Evolutionary conservation across 805 yeast species (phyloP).

Genomic region (Henningerozyma blattae): DNA sequence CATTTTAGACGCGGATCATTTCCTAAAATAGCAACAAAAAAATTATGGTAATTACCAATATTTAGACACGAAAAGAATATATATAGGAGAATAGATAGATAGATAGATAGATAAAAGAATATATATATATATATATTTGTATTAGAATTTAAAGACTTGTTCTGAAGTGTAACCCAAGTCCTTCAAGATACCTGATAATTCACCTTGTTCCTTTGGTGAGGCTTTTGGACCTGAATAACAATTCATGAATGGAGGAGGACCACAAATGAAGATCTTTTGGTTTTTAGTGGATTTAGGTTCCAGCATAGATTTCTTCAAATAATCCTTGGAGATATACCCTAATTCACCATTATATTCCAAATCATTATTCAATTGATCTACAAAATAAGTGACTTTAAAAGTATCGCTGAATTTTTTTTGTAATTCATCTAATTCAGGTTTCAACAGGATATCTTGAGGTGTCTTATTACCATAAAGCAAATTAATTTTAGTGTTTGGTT

Average conservation of each 20-base stretch:
- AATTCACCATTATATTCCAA: slow-evolving; percentile 32
- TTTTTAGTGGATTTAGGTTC: slow-evolving; percentile 57
- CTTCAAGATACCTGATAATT: slow-evolving; percentile 72
- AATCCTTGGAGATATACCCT: slow-evolving; percentile 75
- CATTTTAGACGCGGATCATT: too few relatives aligned
- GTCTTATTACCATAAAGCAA: slow-evolving; percentile 72
- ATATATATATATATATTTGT: not conserved
- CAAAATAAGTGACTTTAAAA: slow-evolving; percentile 65
- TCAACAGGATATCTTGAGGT: slow-evolving; percentile 70
- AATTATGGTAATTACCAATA: too few relatives aligned
- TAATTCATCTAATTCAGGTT: slow-evolving; percentile 55
- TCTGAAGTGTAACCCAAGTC: slow-evolving; percentile 83
- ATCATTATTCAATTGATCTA: slow-evolving; percentile 41
- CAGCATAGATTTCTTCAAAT: slow-evolving; percentile 40
- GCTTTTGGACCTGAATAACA: slow-evolving; percentile 79
- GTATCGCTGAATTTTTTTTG: slow-evolving; percentile 57
- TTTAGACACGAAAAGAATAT: too few relatives aligned
- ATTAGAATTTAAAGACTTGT: slow-evolving; percentile 81
- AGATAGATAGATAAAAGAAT: not conserved
- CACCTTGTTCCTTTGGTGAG: slow-evolving; percentile 91
- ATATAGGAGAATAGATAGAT: too few relatives aligned
- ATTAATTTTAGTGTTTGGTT: slow-evolving; percentile 67
- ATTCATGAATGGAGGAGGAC: slow-evolving; percentile 86
- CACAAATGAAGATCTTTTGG: slow-evolving; percentile 78
- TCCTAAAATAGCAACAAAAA: too few relatives aligned